A percentile compares a stretch with the other conserved stretches of the same genome.
Conservation (phyloP, 495 filamentous ascomycete species). For the Penicillium tannophilum region DNA sequence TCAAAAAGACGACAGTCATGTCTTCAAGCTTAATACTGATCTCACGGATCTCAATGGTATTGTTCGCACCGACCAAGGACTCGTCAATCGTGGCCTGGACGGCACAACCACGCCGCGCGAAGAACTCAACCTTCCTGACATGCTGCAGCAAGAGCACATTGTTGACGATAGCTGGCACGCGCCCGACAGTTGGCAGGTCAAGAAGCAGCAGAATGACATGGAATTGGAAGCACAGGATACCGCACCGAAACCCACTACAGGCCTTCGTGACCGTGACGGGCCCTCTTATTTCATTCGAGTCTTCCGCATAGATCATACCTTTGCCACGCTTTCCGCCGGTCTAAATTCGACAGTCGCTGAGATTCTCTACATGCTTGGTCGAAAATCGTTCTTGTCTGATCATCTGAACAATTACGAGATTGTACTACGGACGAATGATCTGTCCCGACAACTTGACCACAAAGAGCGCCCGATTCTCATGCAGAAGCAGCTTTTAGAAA, state of each 20-base stretch:
- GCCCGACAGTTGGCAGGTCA: constrained; percentile 89
- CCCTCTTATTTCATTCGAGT: constrained; percentile 89
- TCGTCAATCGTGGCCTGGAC: constrained; percentile 24
- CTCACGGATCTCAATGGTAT: constrained; percentile 84
- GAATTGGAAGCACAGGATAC: constrained; percentile 59
- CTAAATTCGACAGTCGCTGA: constrained; percentile 83
- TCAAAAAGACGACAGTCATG: constrained; percentile 33
- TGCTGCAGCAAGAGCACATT: constrained; percentile 12
- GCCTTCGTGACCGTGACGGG: constrained; percentile 64
- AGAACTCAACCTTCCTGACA: constrained; percentile 29
- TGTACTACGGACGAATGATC: constrained; percentile 87
- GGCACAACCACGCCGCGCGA: constrained; percentile 51
- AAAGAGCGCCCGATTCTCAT: constrained; percentile 85
- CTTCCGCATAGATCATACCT: constrained; percentile 90
- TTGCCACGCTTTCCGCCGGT: constrained; percentile 81
- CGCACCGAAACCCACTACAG: constrained; percentile 45
- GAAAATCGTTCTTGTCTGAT: constrained; percentile 89
- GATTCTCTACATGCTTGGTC: constrained; percentile 78
- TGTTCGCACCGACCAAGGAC: constrained; percentile 44
- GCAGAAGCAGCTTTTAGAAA: constrained; percentile 89
- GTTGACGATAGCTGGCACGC: constrained; percentile 70
- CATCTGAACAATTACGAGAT: constrained; percentile 92
- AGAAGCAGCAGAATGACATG: constrained; percentile 67
- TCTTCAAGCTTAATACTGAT: constrained; percentile 81
- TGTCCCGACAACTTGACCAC: constrained; percentile 76